Base-by-base conservation (phyloP, 768 basidiomycete genomes). In the Boletus rex-veris region DNA sequence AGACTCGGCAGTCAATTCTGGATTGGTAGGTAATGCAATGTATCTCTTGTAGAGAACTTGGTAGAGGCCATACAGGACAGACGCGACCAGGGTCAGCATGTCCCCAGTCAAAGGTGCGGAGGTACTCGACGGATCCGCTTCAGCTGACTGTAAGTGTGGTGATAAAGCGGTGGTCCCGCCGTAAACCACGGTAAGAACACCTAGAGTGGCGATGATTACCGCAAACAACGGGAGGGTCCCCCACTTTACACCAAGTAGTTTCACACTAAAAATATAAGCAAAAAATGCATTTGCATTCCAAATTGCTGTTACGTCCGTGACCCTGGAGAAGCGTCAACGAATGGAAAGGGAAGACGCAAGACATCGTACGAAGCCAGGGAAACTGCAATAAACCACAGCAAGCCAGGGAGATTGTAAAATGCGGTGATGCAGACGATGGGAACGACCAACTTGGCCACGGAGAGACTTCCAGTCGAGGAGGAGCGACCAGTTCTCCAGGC, bases 211-310 rank as follows among this genome's bases (percentile, higher is more conserved):
- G 24, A 96, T 71, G 14, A 80, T 64, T 16, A 98, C 93, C 14
- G 92, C 86, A 24, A 80, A 65, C 31, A 93, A 71, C 40, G 81
- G 85, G 42, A 80, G 74, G 15, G 77, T 58, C 56, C 88, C 80
- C 87, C 86, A 86, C 59, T 76, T 74, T 24, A 82, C 72, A 19
- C 78, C 73, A 55, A 86, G 84, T 3, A 92, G 61, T 60, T 81
- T 81, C 55, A 94, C 83, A n/a, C 86, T 81, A 67, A 98, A 81
- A 26, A 92, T 67, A 66, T 98, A 98, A 6, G 90, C 89, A 69
- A 92, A 94, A 74, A 98, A 94, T 1, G 90, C 87, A 62, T 89
- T 90, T 8, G 88, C 85, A 65, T 96, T 95, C 84, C 90, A 92
- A 26, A 93, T 82, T 18, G 84, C 83, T 74, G 92, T 95, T 26